Evolutionary conservation across 768 basidiomycete genomes (phyloP), one percentile per base, ranked within the genome.

Genomic region (Kwoniella sp.): DNA sequence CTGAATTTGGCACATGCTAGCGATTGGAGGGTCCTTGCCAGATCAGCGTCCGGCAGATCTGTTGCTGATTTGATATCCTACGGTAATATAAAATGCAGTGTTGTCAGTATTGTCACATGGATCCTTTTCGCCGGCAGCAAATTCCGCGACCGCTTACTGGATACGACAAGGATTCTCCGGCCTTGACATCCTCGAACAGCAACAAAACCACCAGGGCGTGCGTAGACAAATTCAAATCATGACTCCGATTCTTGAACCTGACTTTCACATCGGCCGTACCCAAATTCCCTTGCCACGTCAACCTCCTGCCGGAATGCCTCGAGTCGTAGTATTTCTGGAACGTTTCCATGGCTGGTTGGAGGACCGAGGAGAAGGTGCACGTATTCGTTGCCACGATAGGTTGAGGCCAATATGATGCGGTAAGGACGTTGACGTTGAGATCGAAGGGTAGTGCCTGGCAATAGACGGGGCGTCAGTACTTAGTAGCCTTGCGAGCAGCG

Each of bases 351-450:
- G 88, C 84, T 67, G 84, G 85, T 23, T 86, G 77, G 73, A 99
- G 84, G 17, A 85, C 80, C 17, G 85, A 78, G 0, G 93, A 88
- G 45, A 97, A 83, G 4, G 82, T 86, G 72, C 92, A 96, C 0
- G 79, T 68, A 0, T 69, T 66, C 1, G 87, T 75, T 2, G 87
- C 82, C 11, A 85, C 81, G 2, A 86, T 84, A 65, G 88, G 86
- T 1, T 89, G 89, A 0, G 96, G 96, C 96, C 96, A 99, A 80
- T 91, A 92, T 2, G 93, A 95, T 1, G 94, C 91, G 0, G 96
- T 98, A 87, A 97, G 93, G 55, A 99, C 90, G 4, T 85, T 93
- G 47, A 97, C 92, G 0, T 86, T 88, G 38, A 97, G 85, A 45
- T 95, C 91, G 69, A 94, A 85, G 2, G 86, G 84, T 2, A 89